Base-by-base conservation (phyloP, 257 asterid species). In the Forsythia viridissima region DNA sequence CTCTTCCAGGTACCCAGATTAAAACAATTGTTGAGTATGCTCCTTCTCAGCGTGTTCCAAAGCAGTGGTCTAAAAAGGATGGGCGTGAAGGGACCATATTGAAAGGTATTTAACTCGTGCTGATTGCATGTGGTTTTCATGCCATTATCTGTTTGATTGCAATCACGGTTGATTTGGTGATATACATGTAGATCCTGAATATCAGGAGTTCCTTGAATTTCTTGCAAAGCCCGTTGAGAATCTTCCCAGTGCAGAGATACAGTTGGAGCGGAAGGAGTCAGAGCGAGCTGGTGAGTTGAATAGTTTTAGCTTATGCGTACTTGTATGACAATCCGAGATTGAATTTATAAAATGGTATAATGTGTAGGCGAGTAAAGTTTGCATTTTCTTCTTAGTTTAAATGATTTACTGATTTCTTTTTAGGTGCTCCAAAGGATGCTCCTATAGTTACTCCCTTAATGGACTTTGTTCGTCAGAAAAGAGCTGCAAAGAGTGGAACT, bases 31-130 rank as follows among this genome's bases (percentile, higher is more conserved):
- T 96, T 57, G 99, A 96, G 90, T 96, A 92, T 87, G 97, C 98
- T 82, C 99, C 99, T 82, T 96, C 97, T 66, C 99, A 96, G 82
- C 95, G 96, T 82, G 95, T 90, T 83, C 97, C 99, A 75, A 92
- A 90, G 86, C 91, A 87, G 79, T 91, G 92, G 90, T 87, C 91
- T 68, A 96, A 96, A 89, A 96, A 88, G 86, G 99, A 96, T 86
- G 98, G 97, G 4, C 98, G 99, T 15, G 98, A 93, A 86, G 99
- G 99, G 77, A 80, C 96, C 67, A 89, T 96, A 79, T 84, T 90
- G 71, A 94, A 91, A 91, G 99, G 99, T 96, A 86, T 77, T 77
- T 24, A 51, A 69, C 73, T 74, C 37, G 5, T 79, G 65, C 80
- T 77, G 79, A 80, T 74, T 79, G 81, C 71, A 40, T 63, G 65